A percentile compares a stretch with the other conserved stretches of the same genome.
Evolutionary conservation across 176 grass and related monocot genomes (phyloP).

Genomic region (Dendrocalamus sinicus): DNA sequence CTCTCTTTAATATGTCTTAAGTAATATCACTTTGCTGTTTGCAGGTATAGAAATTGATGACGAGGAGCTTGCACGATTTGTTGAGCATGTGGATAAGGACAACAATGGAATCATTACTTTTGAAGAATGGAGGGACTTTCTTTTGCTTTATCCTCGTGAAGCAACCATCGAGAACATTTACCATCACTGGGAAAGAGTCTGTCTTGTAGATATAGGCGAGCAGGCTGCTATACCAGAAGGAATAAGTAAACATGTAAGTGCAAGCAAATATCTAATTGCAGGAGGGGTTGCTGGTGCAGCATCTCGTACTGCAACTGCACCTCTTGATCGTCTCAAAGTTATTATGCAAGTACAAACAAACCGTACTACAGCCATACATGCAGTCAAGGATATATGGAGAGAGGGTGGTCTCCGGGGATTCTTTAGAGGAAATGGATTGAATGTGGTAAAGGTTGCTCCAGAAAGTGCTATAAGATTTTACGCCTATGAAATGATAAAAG

Average conservation of each 20-base stretch:
- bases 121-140: conserved; percentile 96
- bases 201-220: conserved; percentile 85
- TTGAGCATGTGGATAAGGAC: conserved; percentile 94
- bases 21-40: conserved; percentile 44
- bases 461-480: conserved; percentile 94
- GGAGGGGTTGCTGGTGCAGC: conserved; percentile 77
- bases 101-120: conserved; percentile 96
- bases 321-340: conserved; percentile 86
- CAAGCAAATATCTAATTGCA: conserved; percentile 84
- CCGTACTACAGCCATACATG: conserved; percentile 44
- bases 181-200: conserved; percentile 89
- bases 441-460: conserved; percentile 88
- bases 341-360: conserved; percentile 80
- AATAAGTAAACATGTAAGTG: conserved; percentile 75
- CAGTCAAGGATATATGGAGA: conserved; percentile 73
- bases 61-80: conserved; percentile 77
- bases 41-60: conserved; percentile 89
- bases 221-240: conserved; percentile 82
- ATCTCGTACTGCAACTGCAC: conserved; percentile 82
- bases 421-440: conserved; percentile 86
- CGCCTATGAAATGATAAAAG: conserved; percentile 80
- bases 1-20: conserved; percentile 44
- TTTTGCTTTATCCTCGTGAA: conserved; percentile 90
- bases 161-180: conserved; percentile 90
- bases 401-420: conserved; percentile 64